Percentiles rank a stretch among this genome's conserved stretches.
Evolutionary conservation across 1,139 yeast species (phyloP).

Genomic region (Waltiozyma sp.): DNA sequence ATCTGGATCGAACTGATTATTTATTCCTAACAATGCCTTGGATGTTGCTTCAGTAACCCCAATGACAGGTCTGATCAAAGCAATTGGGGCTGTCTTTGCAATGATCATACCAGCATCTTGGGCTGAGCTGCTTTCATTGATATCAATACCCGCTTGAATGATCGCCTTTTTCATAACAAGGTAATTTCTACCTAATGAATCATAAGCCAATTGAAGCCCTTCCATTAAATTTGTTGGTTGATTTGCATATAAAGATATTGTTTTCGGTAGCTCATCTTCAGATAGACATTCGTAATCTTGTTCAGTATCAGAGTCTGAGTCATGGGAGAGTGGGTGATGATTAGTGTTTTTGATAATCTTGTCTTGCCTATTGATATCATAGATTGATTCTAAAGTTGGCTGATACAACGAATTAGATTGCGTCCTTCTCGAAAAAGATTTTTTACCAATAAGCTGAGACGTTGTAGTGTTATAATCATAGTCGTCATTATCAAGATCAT

Average conservation of each 20-base stretch:
- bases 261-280: constrained; percentile 33
- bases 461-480: constrained; percentile 18
- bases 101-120: constrained; percentile 45
- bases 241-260: constrained; percentile 70
- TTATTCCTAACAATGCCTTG: constrained; percentile 70
- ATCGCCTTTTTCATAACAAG: constrained; percentile 57
- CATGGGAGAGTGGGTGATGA: not conserved
- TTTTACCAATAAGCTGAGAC: constrained; percentile 18
- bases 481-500: constrained; percentile 24
- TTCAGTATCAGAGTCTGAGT: constrained; percentile 11
- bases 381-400: constrained; percentile 16
- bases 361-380: constrained; percentile 9
- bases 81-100: constrained; percentile 72
- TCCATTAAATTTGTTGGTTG: constrained; percentile 66
- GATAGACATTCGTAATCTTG: not conserved
- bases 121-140: constrained; percentile 51
- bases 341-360: not conserved
- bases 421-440: constrained; percentile 11
- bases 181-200: constrained; percentile 60
- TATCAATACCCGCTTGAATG: constrained; percentile 45
- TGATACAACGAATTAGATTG: constrained; percentile 15
- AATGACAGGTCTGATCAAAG: constrained; percentile 73
- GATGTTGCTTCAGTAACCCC: constrained; percentile 91
- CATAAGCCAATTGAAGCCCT: constrained; percentile 66
- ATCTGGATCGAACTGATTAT: constrained; percentile 68